Evolutionary conservation across 2,329 filamentous ascomycete genomes (phyloP), one percentile per base, ranked within the genome.

Genomic region (Nannizzia gypsea): DNA sequence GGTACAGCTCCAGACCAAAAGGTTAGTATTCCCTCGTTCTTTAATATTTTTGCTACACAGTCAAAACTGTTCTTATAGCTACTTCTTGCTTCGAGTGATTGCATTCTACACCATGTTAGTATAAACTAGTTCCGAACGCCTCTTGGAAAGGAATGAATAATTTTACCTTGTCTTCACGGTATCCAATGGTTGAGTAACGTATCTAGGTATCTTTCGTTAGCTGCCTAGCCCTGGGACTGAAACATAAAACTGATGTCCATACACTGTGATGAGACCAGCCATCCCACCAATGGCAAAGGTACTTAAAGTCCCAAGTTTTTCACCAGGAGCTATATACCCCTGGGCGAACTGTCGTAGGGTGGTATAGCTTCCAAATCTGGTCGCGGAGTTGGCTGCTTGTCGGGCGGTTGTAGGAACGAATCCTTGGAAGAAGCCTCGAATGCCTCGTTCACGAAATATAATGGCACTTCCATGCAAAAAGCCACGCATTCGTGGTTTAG

Each of bases 1-100:
- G 93, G 93, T 66, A 97, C 70, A 22, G 93, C 92, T 26, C 93
- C 93, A 66, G 89, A 92, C 93, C 93, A 99, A 65, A 97, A 88
- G 0, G 91, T 96, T 44, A 92, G 72, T 11, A 97, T 60, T 1
- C 93, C 92, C 75, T 99, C 93, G 58, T 96, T 85, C 74, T 84
- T 88, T 72, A 93, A 87, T 65, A 99, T 95, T 68, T 86, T 80
- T 9, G 82, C 80, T 0, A 88, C 91, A 72, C 93, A 99, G 55
- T 85, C 82, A 65, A 95, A 81, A 67, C 87, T 93, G 75, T 95
- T 96, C 70, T 88, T 90, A 71, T 99, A 99, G 62, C 86, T 76
- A 48, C 76, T 78, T 63, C 82, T 83, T 36, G 92, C 89, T 73
- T 96, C 90, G 63, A 96, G 86, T 66, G 90, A 95, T 81, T 99